Evolutionary conservation across 352 stramenopile genomes (phyloP).

Genomic region (Phytopythium oedochilum): DNA sequence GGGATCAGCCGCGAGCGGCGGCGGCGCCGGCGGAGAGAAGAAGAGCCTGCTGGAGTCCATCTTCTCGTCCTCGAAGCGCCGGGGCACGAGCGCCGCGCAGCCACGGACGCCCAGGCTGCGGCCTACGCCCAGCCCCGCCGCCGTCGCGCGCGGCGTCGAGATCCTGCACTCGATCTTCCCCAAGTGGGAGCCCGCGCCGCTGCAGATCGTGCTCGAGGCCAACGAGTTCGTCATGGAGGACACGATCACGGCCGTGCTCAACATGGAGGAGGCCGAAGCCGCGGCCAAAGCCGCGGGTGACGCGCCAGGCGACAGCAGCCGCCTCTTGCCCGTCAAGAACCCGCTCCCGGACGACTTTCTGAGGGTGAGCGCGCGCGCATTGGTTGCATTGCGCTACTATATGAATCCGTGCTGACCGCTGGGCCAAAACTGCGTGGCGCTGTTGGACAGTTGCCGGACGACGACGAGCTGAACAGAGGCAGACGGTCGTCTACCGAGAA

Average conservation of each 20-base stretch:
- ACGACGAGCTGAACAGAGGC: conserved; percentile 20
- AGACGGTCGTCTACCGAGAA: conserved; percentile 5
- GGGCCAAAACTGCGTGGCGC: too few species aligned
- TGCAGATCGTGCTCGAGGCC: conserved; percentile 70
- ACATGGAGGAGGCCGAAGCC: conserved; percentile 65
- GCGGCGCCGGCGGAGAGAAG: conserved; percentile 14
- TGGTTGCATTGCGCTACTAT: not conserved
- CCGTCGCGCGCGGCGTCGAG: conserved; percentile 54
- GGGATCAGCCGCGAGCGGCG: not conserved
- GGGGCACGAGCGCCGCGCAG: conserved; percentile 11
- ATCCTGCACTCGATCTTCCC: conserved; percentile 83
- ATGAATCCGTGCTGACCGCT: too few species aligned
- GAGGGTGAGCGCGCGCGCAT: conserved; percentile 22
- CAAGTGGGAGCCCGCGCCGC: conserved; percentile 59
- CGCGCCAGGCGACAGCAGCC: conserved; percentile 2
- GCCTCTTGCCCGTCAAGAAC: conserved; percentile 55
- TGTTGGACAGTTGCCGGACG: conserved; percentile 62
- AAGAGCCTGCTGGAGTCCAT: conserved; percentile 41
- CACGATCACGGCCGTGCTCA: conserved; percentile 69
- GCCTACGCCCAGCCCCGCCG: conserved; percentile 30
- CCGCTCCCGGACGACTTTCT: conserved; percentile 77
- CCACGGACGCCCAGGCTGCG: conserved; percentile 7
- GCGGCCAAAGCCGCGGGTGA: conserved; percentile 4
- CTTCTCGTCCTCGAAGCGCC: conserved; percentile 52
- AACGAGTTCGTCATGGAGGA: conserved; percentile 81